Evolutionary conservation across 441 rosid species (phyloP), one percentile per base, ranked within the genome.

Genomic region (Syzygium malaccense): DNA sequence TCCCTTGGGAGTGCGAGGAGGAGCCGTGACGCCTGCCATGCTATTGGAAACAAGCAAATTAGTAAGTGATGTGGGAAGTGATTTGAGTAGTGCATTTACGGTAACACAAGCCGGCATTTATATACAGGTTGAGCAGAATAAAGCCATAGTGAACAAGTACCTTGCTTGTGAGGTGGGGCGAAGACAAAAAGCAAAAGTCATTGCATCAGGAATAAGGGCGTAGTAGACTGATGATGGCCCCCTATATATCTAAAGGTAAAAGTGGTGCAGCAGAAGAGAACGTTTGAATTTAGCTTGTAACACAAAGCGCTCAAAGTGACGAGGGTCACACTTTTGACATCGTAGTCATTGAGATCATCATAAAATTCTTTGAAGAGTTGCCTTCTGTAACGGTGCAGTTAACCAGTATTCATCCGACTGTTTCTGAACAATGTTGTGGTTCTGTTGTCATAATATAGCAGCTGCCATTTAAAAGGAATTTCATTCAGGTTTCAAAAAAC

Each of bases 101-200:
- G 75, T 30, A n/a, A 83, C 87, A 55, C 86, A 75, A 87, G 54
- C 57, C 55, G 14, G 23, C 79, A 84, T 66, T 87, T 90, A 90
- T 90, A 89, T 87, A 92, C 87, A 41, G 83, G 68, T 41, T 48
- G 80, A 48, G 60, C 13, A 37, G 91, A 89, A 89, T 92, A 91
- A 89, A 90, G 90, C 75, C 4, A 37, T 28, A 48, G 25, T 51
- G 87, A 78, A 32, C 57, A 90, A 71, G 88, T 89, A 56, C 92
- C 87, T 92, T 92, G 88, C 93, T 90, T 92, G 91, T 84, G 56
- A 37, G 30, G 41, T 6, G 88, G 87, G 92, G 87, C 49, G 64
- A 57, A 17, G 51, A 71, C 51, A 62, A 86, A 85, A 91, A 90
- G 92, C 87, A 62, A 91, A 90, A 83, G 88, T 14, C 14, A 41